These are phyloP conservation scores for Cladosporium sp. DNA, from an alignment of 2,329 filamentous ascomycete species.

Conservation along the genomic window DNA sequence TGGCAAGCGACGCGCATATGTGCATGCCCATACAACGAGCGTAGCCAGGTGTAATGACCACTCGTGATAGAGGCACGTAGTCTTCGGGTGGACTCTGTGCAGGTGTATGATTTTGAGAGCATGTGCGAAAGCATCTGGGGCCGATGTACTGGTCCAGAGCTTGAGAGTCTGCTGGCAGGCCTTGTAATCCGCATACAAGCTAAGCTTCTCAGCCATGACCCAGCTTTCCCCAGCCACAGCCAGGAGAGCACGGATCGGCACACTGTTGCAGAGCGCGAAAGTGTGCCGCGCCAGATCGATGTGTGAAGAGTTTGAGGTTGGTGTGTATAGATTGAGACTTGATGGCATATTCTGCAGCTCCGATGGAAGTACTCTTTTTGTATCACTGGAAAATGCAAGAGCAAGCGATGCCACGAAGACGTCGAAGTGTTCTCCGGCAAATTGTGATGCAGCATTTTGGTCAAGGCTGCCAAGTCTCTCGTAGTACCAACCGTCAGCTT, in stretches of 20 bases:
- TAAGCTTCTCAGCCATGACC: slow-evolving; percentile 47
- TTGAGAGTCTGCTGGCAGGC: slow-evolving; percentile 35
- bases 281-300: neutral
- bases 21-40: slow-evolving; percentile 32
- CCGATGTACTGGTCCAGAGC: slow-evolving; percentile 35
- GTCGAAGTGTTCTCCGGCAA: neutral
- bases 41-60: slow-evolving; percentile 33
- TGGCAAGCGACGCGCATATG: slow-evolving; percentile 20
- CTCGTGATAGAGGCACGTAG: slow-evolving; percentile 31
- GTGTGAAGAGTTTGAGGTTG: neutral
- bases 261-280: neutral
- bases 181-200: slow-evolving; percentile 35
- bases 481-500: neutral
- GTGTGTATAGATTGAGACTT: neutral
- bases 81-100: slow-evolving; percentile 22
- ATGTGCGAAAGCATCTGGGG: slow-evolving; percentile 25
- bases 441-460: neutral
- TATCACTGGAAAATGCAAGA: neutral
- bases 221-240: slow-evolving; percentile 48
- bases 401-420: neutral
- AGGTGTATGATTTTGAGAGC: slow-evolving; percentile 30
- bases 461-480: neutral
- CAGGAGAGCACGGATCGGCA: slow-evolving; percentile 44
- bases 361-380: too few relatives aligned
- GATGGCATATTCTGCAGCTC: neutral